phyloP scores from a whole-genome alignment of 805 yeast species.

The Saturnispora besseyi region DNA sequence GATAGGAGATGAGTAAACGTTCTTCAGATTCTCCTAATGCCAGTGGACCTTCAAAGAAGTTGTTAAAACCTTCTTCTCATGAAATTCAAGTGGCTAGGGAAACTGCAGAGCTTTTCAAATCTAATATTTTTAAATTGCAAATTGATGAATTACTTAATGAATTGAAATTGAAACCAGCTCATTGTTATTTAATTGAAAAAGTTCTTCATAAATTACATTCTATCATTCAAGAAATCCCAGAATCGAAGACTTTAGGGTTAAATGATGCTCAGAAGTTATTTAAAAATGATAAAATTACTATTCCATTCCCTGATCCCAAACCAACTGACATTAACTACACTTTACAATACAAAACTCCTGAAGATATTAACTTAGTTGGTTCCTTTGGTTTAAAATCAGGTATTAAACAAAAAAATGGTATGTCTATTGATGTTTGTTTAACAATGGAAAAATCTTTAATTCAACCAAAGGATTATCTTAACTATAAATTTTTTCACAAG shows the following conservation, averaged over 20 bases:
- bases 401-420: constrained; percentile 50
- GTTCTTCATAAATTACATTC: constrained; percentile 68
- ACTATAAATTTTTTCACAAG: constrained; percentile 84
- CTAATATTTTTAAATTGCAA: constrained; percentile 90
- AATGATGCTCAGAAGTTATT: constrained; percentile 52
- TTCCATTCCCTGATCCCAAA: constrained; percentile 88
- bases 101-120: constrained; percentile 88
- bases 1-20: constrained; percentile 6
- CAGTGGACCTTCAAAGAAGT: constrained; percentile 15
- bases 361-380: constrained; percentile 72
- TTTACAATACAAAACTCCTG: constrained; percentile 62
- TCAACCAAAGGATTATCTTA: constrained; percentile 81
- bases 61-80: constrained; percentile 47
- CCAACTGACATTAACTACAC: constrained; percentile 62
- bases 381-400: constrained; percentile 84
- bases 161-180: constrained; percentile 62
- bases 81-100: constrained; percentile 89
- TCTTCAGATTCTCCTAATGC: neutral
- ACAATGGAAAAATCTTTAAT: constrained; percentile 73
- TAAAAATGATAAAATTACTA: constrained; percentile 34
- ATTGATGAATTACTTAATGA: constrained; percentile 86
- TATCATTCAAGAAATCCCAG: constrained; percentile 56
- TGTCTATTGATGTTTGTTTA: constrained; percentile 68
- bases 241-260: constrained; percentile 41
- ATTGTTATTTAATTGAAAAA: constrained; percentile 58